These are phyloP conservation scores for Nannizziopsis barbatae DNA, from an alignment of 2,329 filamentous ascomycete species.

Conservation along the genomic window DNA sequence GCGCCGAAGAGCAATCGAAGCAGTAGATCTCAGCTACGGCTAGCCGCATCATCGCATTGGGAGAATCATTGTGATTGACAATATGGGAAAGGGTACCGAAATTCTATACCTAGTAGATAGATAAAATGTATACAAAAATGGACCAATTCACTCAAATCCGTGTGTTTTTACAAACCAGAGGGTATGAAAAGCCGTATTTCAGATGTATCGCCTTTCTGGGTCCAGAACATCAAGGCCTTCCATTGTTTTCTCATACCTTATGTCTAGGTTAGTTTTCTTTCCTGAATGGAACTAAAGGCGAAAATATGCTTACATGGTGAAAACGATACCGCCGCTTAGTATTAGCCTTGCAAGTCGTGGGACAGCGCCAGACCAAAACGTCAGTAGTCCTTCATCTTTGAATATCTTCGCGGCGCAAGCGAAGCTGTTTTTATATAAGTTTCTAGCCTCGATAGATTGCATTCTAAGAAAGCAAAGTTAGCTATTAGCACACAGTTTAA, in stretches of 20 bases:
- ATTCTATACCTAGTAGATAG: background rate
- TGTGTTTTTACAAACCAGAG: background rate
- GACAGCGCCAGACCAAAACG: conserved; percentile 88
- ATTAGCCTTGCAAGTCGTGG: conserved; percentile 75
- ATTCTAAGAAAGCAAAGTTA: conserved; percentile 45
- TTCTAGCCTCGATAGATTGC: conserved; percentile 83
- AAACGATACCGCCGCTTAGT: conserved; percentile 90
- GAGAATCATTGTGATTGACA: background rate
- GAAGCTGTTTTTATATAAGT: conserved; percentile 75
- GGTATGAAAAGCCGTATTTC: conserved; percentile 22
- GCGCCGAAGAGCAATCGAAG: conserved; percentile 37
- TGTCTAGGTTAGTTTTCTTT: background rate
- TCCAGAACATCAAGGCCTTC: conserved; percentile 71
- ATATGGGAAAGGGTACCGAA: background rate
- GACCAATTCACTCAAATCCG: background rate
- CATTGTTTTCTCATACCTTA: conserved; percentile 83
- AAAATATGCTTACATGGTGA: conserved; percentile 59
- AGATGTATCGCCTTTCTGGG: conserved; percentile 75
- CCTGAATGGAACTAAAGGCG: background rate
- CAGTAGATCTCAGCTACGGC: background rate
- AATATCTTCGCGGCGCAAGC: conserved; percentile 73
- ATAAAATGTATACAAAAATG: conserved; percentile 1
- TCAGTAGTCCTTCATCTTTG: conserved; percentile 76
- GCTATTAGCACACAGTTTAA: background rate
- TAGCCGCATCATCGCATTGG: background rate